Evolutionary conservation across 1,284 basidiomycete species (phyloP).

Genomic region (Cryptococcus floricola): DNA sequence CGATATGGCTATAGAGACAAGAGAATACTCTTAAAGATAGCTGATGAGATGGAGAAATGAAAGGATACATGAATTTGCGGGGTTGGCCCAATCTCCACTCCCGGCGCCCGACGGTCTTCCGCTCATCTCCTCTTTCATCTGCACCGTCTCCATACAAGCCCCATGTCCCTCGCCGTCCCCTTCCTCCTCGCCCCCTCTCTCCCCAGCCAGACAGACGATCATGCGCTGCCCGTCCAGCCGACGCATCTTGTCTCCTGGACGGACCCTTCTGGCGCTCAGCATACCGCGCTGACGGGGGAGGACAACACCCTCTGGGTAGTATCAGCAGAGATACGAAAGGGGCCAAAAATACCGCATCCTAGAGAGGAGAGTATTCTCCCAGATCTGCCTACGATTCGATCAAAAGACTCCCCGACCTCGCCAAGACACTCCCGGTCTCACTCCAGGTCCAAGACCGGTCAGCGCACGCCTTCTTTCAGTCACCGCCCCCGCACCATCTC

Average conservation of each 20-base stretch:
- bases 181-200: slow-evolving; percentile 26
- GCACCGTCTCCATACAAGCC: no score
- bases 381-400: background rate
- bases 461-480: background rate
- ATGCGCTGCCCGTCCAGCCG: slow-evolving; percentile 24
- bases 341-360: no score
- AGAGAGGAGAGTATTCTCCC: background rate
- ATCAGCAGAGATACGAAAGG: background rate
- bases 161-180: slow-evolving; percentile 23
- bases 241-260: slow-evolving; percentile 37
- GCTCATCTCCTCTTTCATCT: no score
- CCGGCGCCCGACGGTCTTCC: no score
- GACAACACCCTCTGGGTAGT: slow-evolving; percentile 43
- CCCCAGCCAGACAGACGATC: background rate
- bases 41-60: no score
- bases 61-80: no score
- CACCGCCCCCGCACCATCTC: background rate
- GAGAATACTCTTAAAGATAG: no score
- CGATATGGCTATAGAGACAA: background rate
- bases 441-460: background rate
- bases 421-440: background rate
- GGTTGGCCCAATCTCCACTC: no score
- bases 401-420: background rate
- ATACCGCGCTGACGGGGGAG: slow-evolving; percentile 28
- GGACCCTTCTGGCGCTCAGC: slow-evolving; percentile 11